Percentiles rank a stretch among this genome's conserved stretches.
These are phyloP conservation scores for Funneliformis caledonium DNA, from an alignment of 371 early-diverging fungal genomes.

Conservation along the genomic window DNA sequence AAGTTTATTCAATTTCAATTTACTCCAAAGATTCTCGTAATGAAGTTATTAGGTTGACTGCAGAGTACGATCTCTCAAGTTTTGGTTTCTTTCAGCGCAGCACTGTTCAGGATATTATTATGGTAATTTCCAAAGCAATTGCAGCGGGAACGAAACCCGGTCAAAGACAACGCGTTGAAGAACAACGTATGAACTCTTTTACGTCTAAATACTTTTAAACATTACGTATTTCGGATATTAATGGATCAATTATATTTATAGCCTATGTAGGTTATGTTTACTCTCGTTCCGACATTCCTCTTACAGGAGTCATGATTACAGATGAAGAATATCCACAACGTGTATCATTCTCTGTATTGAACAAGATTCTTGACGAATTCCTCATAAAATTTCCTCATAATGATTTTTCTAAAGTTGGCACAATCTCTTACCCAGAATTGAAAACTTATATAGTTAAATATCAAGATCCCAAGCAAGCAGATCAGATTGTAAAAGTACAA, in stretches of 20 bases:
- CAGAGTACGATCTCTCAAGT: constrained; percentile 76
- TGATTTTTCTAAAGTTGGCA: constrained; percentile 56
- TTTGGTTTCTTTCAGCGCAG: constrained; percentile 91
- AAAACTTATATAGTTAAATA: constrained; percentile 75
- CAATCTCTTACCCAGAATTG: constrained; percentile 71
- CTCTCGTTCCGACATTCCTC: constrained; percentile 66
- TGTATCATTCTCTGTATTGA: constrained; percentile 87
- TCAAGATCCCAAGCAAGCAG: constrained; percentile 94
- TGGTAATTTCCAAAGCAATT: constrained; percentile 83
- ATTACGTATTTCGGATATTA: neutral
- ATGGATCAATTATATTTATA: constrained; percentile 43
- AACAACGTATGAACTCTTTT: constrained; percentile 65
- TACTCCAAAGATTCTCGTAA: neutral
- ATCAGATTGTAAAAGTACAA: constrained; percentile 95
- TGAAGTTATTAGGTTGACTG: constrained; percentile 47
- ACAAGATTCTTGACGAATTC: constrained; percentile 90
- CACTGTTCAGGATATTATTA: constrained; percentile 89
- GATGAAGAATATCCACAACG: constrained; percentile 94
- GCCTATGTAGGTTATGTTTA: constrained; percentile 87
- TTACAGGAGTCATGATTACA: constrained; percentile 80
- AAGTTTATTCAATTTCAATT: constrained; percentile 27
- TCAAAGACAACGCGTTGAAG: constrained; percentile 84
- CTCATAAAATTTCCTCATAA: constrained; percentile 63
- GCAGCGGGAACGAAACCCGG: constrained; percentile 87
- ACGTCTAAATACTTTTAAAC: neutral